Base-by-base conservation (phyloP, 139 green algal species). In the Edaphochlamys debaryana region DNA sequence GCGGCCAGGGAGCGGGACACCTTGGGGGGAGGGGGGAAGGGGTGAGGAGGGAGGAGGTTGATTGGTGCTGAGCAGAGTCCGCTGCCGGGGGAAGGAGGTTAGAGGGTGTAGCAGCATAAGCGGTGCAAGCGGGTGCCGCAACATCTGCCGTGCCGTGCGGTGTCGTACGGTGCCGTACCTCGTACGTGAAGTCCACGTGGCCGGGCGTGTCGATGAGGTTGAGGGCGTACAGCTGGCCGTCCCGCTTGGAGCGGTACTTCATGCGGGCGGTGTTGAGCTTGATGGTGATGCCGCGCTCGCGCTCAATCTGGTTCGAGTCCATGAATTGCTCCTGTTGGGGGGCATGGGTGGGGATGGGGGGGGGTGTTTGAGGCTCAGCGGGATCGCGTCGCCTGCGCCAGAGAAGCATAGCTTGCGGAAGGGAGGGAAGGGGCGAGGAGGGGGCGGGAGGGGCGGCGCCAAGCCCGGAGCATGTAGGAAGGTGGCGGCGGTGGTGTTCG, bases 211-310 rank as follows among this genome's bases (percentile, higher is more conserved):
- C 94, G 34, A 98, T 94, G 0, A 98, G 87, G 85, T 98, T 98
- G 29, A 98, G 81, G n/a, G 96, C 91, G 86, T 96, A 98, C 29
- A 88, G 69, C 15, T 90, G 50, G 0, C 89, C 91, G 32, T 92
- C 86, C 29, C 67, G 73, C 45, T 71, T 52, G 25, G 69, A 94
- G 29, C 71, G 89, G 86, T 98, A 98, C 85, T 94, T 95, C 96
- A 99, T 99, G 76, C 96, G 91, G 27, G 96, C 95, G 6, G 94
- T 94, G 88, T 99, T 98, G 30, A 99, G 88, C 89, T 99, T 98
- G 60, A 98, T 95, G 17, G 96, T 98, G 89, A 99, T 98, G 36
- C 95, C 96, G 13, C 96, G 90, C 90, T 97, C 94, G 17, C 92
- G 83, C 90, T 99, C 96, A 67, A 98, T 92, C 36, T 94, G 69